phyloP scores from a whole-genome alignment of 2,329 filamentous ascomycete genomes.

The Cladosporium sp. region DNA sequence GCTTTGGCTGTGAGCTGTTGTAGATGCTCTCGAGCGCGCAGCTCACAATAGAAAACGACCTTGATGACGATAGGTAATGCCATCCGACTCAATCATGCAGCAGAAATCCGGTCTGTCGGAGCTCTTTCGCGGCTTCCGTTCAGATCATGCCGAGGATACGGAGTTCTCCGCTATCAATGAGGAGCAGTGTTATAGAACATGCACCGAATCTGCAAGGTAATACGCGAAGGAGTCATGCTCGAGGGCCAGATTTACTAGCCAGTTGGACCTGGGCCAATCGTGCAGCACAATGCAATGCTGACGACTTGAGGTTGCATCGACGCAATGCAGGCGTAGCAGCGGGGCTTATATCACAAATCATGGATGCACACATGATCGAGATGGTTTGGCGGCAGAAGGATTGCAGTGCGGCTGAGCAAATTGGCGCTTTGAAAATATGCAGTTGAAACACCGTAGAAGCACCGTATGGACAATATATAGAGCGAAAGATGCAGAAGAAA shows the following conservation, averaged over 20 bases:
- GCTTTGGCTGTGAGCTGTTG: background rate
- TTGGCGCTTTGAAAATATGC: background rate
- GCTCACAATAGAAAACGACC: background rate
- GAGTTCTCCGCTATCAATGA: background rate
- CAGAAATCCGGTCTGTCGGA: background rate
- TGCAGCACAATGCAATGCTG: background rate
- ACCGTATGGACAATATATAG: background rate
- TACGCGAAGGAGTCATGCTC: background rate
- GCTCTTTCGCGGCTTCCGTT: background rate
- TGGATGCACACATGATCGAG: background rate
- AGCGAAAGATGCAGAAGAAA: background rate
- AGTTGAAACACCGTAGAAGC: background rate
- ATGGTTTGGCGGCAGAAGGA: background rate
- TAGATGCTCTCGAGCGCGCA: background rate
- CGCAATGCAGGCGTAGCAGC: background rate
- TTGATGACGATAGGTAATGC: background rate
- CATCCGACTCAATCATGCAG: background rate
- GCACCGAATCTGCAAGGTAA: background rate
- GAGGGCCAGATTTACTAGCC: background rate
- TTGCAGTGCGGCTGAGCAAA: background rate
- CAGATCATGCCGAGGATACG: background rate
- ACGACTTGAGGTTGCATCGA: conserved; percentile 6
- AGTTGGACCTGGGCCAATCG: background rate
- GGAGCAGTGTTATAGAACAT: background rate
- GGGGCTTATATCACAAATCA: background rate